Evolutionary conservation across 768 basidiomycete genomes (phyloP), one percentile per base, ranked within the genome.

Genomic region (Leucosporidium creatinivorum): DNA sequence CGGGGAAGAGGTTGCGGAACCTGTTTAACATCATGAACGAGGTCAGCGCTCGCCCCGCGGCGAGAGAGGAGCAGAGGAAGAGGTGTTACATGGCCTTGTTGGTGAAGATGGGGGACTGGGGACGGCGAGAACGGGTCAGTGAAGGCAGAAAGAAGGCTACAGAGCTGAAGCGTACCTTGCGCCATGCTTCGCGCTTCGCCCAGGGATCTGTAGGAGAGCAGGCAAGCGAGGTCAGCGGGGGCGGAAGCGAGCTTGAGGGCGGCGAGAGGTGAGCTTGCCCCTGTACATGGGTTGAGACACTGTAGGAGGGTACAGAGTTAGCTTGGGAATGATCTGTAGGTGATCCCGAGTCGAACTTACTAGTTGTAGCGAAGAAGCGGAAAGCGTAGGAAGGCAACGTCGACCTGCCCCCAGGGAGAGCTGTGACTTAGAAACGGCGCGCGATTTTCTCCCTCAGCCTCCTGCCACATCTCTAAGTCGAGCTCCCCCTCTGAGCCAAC

Each of bases 1-100:
- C 94, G 44, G 94, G 94, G 79, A 97, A 93, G 72, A 94, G 78
- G 81, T 85, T 91, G 74, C 87, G 82, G 81, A 97, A 87, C 89
- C 93, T 93, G 73, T 84, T 83, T 7, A 31, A 12, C 5, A 21
- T 15, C 3, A 9, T n/a, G 39, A 17, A 1, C 28, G 12, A 12
- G 26, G 50, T 18, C 30, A 66, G 33, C 55, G 50, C 23, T 25
- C 18, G 62, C 19, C 25, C n/a, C 30, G 15, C 5, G 1, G 52
- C 3, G n/a, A 7, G 1, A 49, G 28, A 31, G 23, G 44, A 26
- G 12, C 30, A 33, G n/a, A 4, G 28, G 18, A 23, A 21, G n/a
- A 8, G 17, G 33, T 1, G 1, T 1, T 7, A 72, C 70, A 72
- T 72, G 44, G 67, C 62, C 25, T 62, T 55, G 58, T 61, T 64